phyloP scores from a whole-genome alignment of 768 basidiomycete species.

The Ramaria sp. region DNA sequence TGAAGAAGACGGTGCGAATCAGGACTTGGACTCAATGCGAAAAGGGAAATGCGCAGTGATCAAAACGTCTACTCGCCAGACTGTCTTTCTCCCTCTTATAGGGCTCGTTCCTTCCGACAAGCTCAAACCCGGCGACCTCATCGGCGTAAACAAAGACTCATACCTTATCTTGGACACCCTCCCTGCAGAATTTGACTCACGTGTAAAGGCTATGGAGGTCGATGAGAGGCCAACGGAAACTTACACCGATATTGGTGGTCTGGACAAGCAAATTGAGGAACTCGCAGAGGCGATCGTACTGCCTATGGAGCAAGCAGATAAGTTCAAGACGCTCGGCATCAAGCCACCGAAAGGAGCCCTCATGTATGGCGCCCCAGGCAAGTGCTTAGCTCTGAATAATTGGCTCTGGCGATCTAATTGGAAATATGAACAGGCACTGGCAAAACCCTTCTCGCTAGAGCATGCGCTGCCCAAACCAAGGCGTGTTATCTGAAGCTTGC shows the following conservation, averaged over 20 bases:
- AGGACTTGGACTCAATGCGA: conserved; percentile 90
- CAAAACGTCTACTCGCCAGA: conserved; percentile 97
- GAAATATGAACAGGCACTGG: conserved; percentile 57
- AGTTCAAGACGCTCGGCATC: conserved; percentile 97
- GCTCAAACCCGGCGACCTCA: conserved; percentile 85
- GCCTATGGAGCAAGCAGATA: conserved; percentile 97
- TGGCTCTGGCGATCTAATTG: conserved; percentile 1
- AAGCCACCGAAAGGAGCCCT: conserved; percentile 94
- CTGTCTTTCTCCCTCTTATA: conserved; percentile 95
- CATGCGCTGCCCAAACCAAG: conserved; percentile 95
- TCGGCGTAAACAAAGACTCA: conserved; percentile 99
- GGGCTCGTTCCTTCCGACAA: conserved; percentile 91
- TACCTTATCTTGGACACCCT: conserved; percentile 93
- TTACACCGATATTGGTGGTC: conserved; percentile 93
- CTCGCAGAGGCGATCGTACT: conserved; percentile 95
- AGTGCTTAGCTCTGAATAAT: conserved; percentile 7
- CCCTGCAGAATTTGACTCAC: conserved; percentile 94
- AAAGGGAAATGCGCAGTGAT: conserved; percentile 98
- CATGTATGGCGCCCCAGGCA: conserved; percentile 98
- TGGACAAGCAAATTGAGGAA: conserved; percentile 99
- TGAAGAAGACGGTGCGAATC: conserved; percentile 92
- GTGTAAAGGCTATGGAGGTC: conserved; percentile 99
- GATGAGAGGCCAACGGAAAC: conserved; percentile 96
- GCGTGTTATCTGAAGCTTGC: conserved; percentile 98
- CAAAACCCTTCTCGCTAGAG: conserved; percentile 94